Evolutionary conservation across 371 early-diverging fungal genomes (phyloP), one percentile per base, ranked within the genome.

Genomic region (Zopfochytrium polystomum): DNA sequence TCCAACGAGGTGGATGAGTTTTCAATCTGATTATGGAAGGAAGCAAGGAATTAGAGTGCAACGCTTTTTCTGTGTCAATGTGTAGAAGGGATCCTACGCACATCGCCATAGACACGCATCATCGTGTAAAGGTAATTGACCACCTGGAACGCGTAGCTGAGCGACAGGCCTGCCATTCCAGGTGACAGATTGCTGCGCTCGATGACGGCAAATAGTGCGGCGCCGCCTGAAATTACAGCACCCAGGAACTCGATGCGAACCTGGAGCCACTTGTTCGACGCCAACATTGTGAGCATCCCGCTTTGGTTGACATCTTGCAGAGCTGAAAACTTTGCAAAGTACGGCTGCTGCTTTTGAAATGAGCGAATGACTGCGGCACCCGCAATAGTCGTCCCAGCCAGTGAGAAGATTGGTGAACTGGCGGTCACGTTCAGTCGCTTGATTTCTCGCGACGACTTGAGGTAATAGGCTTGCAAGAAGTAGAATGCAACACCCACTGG

Each of bases 331-430:
- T 71, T 63, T 5, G 61, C 60, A 52, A 83, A 80, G 66, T 74
- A 75, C 22, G 83, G 72, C 22, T 49, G 51, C 60, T 85, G 72
- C 15, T 75, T 80, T 26, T 81, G 73, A 63, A 84, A 88, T 3
- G 83, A 80, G n/a, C 86, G 77, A 50, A 92, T 86, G 0, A 86
- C 87, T 23, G 82, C 67, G 5, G 88, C 83, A 31, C 92, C 92
- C 26, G 74, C 71, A 26, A 78, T 58, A 4, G 79, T 72, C 2
- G 76, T 50, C 3, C 68, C 67, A 32, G 74, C 61, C 44, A 52
- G 47, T 6, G 74, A 29, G 53, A 74, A 76, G 32, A 73, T 62
- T 13, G 80, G 78, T n/a, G 69, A 65, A 20, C 80, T 80, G 52
- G 79, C 75, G 38, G 70, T 80, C 80, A 76, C 23, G 71, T 70